phyloP scores from a whole-genome alignment of 2,329 filamentous ascomycete species.

The Paraphoma chrysanthemicola region DNA sequence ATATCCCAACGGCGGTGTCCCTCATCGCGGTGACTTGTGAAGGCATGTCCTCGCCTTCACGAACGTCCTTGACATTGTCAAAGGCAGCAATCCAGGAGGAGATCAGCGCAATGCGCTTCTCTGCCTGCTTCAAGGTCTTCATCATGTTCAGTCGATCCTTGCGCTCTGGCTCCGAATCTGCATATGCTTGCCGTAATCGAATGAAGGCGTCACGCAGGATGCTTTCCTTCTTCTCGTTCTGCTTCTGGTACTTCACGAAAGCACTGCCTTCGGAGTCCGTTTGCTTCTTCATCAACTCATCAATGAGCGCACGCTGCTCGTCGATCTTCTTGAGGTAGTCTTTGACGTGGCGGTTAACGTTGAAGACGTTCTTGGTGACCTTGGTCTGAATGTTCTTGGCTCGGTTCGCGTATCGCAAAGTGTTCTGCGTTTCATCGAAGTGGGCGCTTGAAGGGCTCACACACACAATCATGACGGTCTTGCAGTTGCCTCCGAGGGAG shows the following conservation, averaged over 20 bases:
- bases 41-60: conserved; percentile 72
- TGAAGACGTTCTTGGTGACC: conserved; percentile 98
- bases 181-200: conserved; percentile 82
- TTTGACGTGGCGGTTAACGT: conserved; percentile 98
- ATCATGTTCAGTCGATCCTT: conserved; percentile 80
- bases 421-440: conserved; percentile 98
- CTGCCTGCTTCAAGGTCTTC: conserved; percentile 82
- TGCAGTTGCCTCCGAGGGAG: conserved; percentile 95
- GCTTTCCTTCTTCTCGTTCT: conserved; percentile 81
- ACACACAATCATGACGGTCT: conserved; percentile 99
- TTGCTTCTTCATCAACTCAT: conserved; percentile 91
- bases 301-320: conserved; percentile 96
- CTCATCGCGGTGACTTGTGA: conserved; percentile 71
- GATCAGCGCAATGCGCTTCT: conserved; percentile 84
- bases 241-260: conserved; percentile 89
- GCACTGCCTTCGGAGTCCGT: conserved; percentile 84
- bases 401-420: conserved; percentile 92
- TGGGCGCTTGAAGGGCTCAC: conserved; percentile 95
- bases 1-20: conserved; percentile 86
- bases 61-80: conserved; percentile 77
- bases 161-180: conserved; percentile 78
- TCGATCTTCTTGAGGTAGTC: conserved; percentile 99
- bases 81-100: conserved; percentile 94
- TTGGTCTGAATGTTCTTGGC: conserved; percentile 99
- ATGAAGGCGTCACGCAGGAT: conserved; percentile 79